Evolutionary conservation across 805 yeast species (phyloP), one percentile per base, ranked within the genome.

Genomic region (Debaryomyces prosopidis): DNA sequence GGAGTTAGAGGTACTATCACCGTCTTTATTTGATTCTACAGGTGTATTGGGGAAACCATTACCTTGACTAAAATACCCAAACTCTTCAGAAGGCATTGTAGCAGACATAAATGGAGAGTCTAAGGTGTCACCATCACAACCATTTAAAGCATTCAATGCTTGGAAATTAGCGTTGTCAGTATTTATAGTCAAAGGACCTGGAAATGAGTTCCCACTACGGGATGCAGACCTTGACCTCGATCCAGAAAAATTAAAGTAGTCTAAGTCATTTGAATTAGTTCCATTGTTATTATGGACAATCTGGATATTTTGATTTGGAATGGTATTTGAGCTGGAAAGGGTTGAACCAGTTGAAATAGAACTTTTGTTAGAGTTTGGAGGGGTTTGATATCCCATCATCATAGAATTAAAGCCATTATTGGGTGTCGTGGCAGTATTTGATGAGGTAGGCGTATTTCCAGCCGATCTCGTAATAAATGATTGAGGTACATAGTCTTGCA

Each of bases 401-500:
- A 66, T 65, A 3, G 70, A 47, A 50, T 67, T 68, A 53, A 63
- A 65, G 7, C 61, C 59, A 35, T 44, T 47, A 8, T 55, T 48
- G 14, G 44, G 36, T 11, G 23, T 34, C 10, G 35, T 34, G 14
- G 23, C 30, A 12, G 18, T 28, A 27, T 20, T 20, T 10, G 28
- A 34, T 16, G 15, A 18, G 23, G 15, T 34, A 14, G 49, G 50
- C 10, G 44, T 40, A 30, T 36, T 40, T 40, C 48, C 56, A 15
- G 69, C 62, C 40, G 65, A 58, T 49, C 69, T 55, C 44, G 63
- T 60, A 23, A 71, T 66, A 32, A 67, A 61, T 7, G 68, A 58
- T 45, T 69, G 76, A 2, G 77, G 75, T 4, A 72, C 76, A 45
- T 54, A 72, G 55, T 72, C 76, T 46, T 68, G 75, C 60, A 70